Evolutionary conservation across 768 basidiomycete genomes (phyloP), one percentile per base, ranked within the genome.

Genomic region (Calocera viscosa): DNA sequence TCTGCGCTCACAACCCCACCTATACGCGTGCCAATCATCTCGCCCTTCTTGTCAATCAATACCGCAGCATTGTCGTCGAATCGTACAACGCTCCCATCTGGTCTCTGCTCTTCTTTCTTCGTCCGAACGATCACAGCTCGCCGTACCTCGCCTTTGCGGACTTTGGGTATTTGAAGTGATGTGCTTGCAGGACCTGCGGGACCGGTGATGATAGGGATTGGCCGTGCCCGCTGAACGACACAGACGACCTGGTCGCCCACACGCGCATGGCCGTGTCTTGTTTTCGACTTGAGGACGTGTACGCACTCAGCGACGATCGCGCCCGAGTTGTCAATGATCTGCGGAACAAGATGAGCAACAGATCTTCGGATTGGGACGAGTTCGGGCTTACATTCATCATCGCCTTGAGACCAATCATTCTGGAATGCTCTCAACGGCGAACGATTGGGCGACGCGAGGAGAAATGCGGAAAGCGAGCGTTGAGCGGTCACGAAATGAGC

Each of bases 1-100:
- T 96, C 94, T 0, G 90, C 89, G 68, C 90, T 93, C 49, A 98
- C 94, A 49, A 94, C 87, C 0, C 94, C 94, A 72, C 90, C 89
- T 66, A 98, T 92, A 73, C 95, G 86, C 64, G 94, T 96, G 22
- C 94, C 94, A 67, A 98, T 74, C 89, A 97, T 91, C 78, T 95
- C 92, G 67, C 87, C 84, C 80, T 98, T 98, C 80, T 91, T 91
- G 77, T 98, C 97, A 67, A 98, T 76, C 38, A 98, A 78, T 3
- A 97, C 93, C 10, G 86, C 92, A 0, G 95, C 95, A 73, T 97
- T 97, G 82, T 97, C 95, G 77, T 97, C 95, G 77, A 97, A 98
- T 49, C 90, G 81, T 70, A 97, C 81, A 72, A 84, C 81, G 32
- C 91, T 83, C 16, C 95, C 95, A 77, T 97, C 95, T 24, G 93